These are phyloP conservation scores for Sphagnum contortum DNA, from an alignment of 225 moss, liverwort and hornwort genomes.

Conservation along the genomic window DNA sequence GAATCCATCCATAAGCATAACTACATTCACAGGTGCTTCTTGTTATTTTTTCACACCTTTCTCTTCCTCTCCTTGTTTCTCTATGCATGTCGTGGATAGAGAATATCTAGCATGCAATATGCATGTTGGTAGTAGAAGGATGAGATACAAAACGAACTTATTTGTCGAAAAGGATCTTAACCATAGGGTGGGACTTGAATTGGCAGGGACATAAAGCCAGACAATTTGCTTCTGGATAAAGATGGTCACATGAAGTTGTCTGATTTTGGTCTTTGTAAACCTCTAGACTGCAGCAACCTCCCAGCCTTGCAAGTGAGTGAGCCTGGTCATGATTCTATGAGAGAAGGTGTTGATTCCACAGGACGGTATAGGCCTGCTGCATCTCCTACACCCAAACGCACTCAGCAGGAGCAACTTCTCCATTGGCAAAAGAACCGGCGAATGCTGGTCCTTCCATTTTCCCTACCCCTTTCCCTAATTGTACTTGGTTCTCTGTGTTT, in stretches of 20 bases:
- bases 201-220: conserved; percentile 95
- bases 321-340: conserved; percentile 42
- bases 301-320: conserved; percentile 95
- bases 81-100: no score
- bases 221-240: conserved; percentile 89
- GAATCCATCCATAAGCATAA: conserved; percentile 99
- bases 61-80: no score
- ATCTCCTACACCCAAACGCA: conserved; percentile 71
- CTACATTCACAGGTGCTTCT: conserved; percentile 81
- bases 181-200: neutral
- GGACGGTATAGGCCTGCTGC: conserved; percentile 33
- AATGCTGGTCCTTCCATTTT: conserved; percentile 61
- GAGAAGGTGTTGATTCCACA: conserved; percentile 30
- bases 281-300: conserved; percentile 86
- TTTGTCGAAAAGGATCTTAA: neutral
- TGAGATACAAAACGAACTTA: neutral
- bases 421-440: conserved; percentile 99
- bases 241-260: conserved; percentile 98
- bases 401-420: conserved; percentile 91
- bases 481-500: neutral
- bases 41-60: no score
- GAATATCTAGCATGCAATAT: neutral
- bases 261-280: conserved; percentile 97
- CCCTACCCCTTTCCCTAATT: neutral
- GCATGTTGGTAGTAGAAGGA: neutral